phyloP scores from a whole-genome alignment of 2,329 filamentous ascomycete genomes.

The Microsporum canis region DNA sequence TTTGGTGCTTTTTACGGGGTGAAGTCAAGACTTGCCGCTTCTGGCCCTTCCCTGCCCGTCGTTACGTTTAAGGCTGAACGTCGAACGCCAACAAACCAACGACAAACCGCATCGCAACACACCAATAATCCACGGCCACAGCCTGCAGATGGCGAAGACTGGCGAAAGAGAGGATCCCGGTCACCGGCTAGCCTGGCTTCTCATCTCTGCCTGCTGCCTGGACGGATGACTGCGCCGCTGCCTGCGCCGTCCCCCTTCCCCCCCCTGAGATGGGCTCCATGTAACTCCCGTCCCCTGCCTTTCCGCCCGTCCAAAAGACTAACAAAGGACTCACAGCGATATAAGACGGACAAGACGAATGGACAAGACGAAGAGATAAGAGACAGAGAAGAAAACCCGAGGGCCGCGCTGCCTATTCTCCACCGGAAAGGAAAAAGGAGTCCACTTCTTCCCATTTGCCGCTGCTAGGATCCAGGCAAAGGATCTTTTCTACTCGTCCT shows the following conservation, averaged over 20 bases:
- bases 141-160: background rate
- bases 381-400: background rate
- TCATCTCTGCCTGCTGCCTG: background rate
- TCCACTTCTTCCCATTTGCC: background rate
- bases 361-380: background rate
- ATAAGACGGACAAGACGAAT: background rate
- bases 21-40: background rate
- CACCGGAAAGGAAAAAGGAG: background rate
- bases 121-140: background rate
- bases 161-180: background rate
- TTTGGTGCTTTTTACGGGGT: too few species aligned
- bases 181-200: background rate
- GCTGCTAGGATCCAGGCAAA: background rate
- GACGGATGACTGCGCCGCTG: background rate
- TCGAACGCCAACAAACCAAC: background rate
- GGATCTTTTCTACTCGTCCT: background rate
- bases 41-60: conserved; percentile 1
- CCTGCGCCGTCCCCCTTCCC: background rate
- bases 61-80: background rate
- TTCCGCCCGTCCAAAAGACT: background rate
- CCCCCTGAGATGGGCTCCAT: background rate
- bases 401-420: background rate
- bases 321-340: background rate
- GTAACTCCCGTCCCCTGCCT: background rate
- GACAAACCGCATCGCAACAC: background rate